Evolutionary conservation across 2,329 filamentous ascomycete genomes (phyloP), one percentile per base, ranked within the genome.

Genomic region (Aspergillus sp.): DNA sequence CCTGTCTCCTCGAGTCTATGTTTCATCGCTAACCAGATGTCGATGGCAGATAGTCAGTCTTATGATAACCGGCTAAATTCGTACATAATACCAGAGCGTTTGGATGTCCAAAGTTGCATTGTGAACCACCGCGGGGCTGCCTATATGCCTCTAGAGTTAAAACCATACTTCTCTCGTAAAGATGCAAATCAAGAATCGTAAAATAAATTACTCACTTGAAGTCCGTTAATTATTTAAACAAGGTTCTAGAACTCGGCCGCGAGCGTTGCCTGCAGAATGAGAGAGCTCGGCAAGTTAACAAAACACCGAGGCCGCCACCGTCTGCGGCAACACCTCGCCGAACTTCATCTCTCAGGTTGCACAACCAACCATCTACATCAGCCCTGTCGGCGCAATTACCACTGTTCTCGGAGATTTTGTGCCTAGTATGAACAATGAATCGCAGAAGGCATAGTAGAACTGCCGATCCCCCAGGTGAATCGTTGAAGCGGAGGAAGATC

Each of bases 401-500:
- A 25, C 11, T 8, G 25, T 40, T 37, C 15, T 37, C 19, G 21
- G 27, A 11, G 9, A 1, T 4, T 31, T 31, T 9, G 31, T 35
- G 44, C 15, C 27, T 11, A 41, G 55, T 52, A 56, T 57, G 57
- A 52, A 40, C 52, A 27, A 63, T 65, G 60, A 61, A 61, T 35
- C 59, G 57, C 51, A 61, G 45, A 61, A 57, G 54, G 52, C 48
- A 44, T 33, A 55, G 46, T 44, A 56, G 51, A 55, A 31, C 49
- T 15, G 46, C 52, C 56, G 60, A 60, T n/a, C 55, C 59, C 41
- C 47, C 51, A 27, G 27, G 23, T 14, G 58, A 63, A 52, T 45
- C 46, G 7, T 46, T 58, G 6, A 67, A 67, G 48, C 65, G 64
- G 51, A 66, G 66, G 56, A 73, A 72, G 57, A 70, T 70, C 48